Conservation (phyloP, 2,329 filamentous ascomycete genomes). For the Colletotrichum salicis region DNA sequence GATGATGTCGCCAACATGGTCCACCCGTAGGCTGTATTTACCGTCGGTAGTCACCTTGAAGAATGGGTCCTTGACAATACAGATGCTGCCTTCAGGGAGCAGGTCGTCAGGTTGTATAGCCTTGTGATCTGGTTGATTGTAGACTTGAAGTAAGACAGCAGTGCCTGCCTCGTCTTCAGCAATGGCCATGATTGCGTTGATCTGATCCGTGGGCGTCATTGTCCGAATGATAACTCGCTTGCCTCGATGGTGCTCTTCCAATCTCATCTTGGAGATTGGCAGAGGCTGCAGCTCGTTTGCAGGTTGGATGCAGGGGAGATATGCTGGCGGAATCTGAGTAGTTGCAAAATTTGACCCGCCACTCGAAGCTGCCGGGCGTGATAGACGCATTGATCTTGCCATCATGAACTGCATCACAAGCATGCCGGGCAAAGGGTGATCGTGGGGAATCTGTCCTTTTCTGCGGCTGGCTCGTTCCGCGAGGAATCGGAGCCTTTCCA, state of each 20-base stretch:
- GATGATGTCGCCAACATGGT: conserved; percentile 62
- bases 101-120: conserved; percentile 46
- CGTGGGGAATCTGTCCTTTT: not conserved
- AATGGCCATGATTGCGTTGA: conserved; percentile 41
- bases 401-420: not conserved
- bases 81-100: conserved; percentile 46
- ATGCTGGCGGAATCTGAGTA: conserved; percentile 25
- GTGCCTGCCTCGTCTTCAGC: conserved; percentile 52
- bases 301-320: conserved; percentile 40
- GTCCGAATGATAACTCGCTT: conserved; percentile 36
- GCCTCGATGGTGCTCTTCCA: conserved; percentile 44
- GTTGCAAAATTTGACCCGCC: not conserved
- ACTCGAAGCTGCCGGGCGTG: not conserved
- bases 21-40: conserved; percentile 58
- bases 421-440: not conserved
- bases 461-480: not conserved
- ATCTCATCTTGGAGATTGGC: conserved; percentile 42
- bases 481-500: not conserved
- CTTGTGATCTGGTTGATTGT: conserved; percentile 53
- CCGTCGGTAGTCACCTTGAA: conserved; percentile 54
- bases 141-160: conserved; percentile 50
- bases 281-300: conserved; percentile 38
- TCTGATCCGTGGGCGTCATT: conserved; percentile 35
- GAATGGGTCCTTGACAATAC: conserved; percentile 65
- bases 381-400: not conserved